Percentiles rank a stretch among this genome's conserved stretches.
Evolutionary conservation across 2,329 filamentous ascomycete species (phyloP).

Genomic region (Cladophialophora yegresii): DNA sequence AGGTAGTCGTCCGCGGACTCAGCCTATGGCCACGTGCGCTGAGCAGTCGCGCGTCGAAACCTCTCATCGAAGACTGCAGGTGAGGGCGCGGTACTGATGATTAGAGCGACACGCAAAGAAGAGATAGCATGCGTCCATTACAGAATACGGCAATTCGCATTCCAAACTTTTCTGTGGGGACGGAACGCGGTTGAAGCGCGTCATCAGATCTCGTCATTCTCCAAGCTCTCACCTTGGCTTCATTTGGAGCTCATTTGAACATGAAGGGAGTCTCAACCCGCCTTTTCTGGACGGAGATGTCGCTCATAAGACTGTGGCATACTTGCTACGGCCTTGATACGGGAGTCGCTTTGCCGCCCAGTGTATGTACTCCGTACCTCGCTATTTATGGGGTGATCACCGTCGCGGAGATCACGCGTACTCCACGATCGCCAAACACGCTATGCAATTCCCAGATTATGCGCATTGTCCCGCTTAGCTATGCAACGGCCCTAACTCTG

Average conservation of each 20-base stretch:
- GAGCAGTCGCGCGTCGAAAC: conserved; percentile 6
- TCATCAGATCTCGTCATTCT: background rate
- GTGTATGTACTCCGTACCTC: too few relatives aligned
- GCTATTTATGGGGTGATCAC: too few relatives aligned
- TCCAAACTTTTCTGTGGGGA: background rate
- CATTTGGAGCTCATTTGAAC: background rate
- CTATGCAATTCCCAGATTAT: background rate
- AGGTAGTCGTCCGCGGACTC: background rate
- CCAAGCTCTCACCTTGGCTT: background rate
- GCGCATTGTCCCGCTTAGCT: background rate
- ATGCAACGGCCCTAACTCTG: too few relatives aligned
- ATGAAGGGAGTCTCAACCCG: background rate
- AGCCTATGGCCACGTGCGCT: conserved; percentile 1
- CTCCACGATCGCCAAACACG: background rate
- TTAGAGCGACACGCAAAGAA: background rate
- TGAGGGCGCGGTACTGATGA: background rate
- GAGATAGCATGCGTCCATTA: background rate
- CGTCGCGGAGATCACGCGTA: background rate
- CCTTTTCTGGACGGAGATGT: background rate
- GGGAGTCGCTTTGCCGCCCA: background rate
- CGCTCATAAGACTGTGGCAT: too few relatives aligned
- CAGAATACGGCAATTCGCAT: background rate
- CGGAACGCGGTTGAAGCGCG: background rate
- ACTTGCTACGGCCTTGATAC: background rate
- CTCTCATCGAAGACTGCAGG: conserved; percentile 13